These are phyloP conservation scores for Kuraishia capsulata DNA, from an alignment of 805 yeast genomes.

Conservation along the genomic window DNA sequence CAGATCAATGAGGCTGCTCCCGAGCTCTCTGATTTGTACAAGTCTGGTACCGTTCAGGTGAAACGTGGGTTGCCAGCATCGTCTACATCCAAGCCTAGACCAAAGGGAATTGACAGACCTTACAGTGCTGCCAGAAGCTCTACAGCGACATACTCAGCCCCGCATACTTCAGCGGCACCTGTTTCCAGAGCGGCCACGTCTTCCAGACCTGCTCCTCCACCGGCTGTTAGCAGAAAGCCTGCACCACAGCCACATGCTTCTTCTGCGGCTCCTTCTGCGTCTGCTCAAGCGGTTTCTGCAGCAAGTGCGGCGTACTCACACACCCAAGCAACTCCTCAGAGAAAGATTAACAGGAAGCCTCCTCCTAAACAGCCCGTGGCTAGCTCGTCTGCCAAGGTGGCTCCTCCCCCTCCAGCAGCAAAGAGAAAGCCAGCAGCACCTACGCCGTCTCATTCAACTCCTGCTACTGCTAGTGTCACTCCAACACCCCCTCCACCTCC, in stretches of 20 bases:
- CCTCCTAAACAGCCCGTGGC: constrained; percentile 9
- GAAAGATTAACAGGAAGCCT: constrained; percentile 9
- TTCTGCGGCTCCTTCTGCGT: too few relatives aligned
- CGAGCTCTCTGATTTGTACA: constrained; percentile 60
- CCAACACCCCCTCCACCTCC: constrained; percentile 69
- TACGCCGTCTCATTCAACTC: constrained; percentile 7
- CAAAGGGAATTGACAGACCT: constrained; percentile 35
- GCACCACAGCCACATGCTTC: too few relatives aligned
- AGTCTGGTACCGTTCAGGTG: constrained; percentile 81
- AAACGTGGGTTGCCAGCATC: constrained; percentile 70
- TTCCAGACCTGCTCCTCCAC: constrained; percentile 13
- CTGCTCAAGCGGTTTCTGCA: constrained; percentile 16
- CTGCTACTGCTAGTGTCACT: constrained; percentile 14
- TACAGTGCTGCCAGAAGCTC: constrained; percentile 4
- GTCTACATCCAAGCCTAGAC: constrained; percentile 65
- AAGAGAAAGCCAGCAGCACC: constrained; percentile 5
- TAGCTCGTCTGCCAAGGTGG: constrained; percentile 11
- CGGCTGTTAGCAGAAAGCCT: constrained; percentile 16
- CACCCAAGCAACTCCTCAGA: not conserved
- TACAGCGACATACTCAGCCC: constrained; percentile 16
- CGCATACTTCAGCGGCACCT: constrained; percentile 17
- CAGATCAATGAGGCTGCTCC: constrained; percentile 59
- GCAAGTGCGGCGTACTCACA: constrained; percentile 8
- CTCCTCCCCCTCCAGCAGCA: constrained; percentile 6
- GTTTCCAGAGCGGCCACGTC: constrained; percentile 12